Percentiles rank a stretch among this genome's conserved stretches.
These are phyloP conservation scores for Hyphopichia homilentoma DNA, from an alignment of 805 yeast species.

Conservation along the genomic window DNA sequence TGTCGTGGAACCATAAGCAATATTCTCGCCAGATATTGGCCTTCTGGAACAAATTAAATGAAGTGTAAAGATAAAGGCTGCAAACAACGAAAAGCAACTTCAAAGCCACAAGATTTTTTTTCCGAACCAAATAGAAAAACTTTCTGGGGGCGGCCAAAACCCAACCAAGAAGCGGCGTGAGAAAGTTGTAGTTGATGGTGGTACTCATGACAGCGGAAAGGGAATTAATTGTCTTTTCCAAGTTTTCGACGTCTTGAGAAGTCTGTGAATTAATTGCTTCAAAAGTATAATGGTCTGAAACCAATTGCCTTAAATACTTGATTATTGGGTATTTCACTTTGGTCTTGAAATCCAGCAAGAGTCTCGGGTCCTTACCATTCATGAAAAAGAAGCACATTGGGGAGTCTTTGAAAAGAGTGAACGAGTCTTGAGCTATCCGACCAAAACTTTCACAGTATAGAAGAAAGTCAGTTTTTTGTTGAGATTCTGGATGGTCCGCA, in stretches of 20 bases:
- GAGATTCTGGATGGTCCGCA: no score
- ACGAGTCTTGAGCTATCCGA: no score
- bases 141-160: slow-evolving; percentile 13
- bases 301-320: slow-evolving; percentile 1
- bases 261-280: slow-evolving; percentile 1
- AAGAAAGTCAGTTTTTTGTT: no score
- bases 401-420: neutral
- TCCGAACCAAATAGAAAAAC: slow-evolving; percentile 15
- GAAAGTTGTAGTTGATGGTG: slow-evolving; percentile 15
- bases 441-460: no score
- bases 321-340: neutral
- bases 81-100: slow-evolving; percentile 20
- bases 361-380: no score
- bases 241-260: slow-evolving; percentile 3
- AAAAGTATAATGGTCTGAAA: slow-evolving; percentile 4
- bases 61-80: slow-evolving; percentile 13
- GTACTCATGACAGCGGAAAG: slow-evolving; percentile 12
- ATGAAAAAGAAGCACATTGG: neutral
- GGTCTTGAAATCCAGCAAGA: no score
- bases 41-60: slow-evolving; percentile 17
- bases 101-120: slow-evolving; percentile 20
- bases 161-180: slow-evolving; percentile 31
- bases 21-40: slow-evolving; percentile 28
- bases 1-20: slow-evolving; percentile 13
- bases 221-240: slow-evolving; percentile 5